A percentile compares a stretch with the other conserved stretches of the same genome.
These are phyloP conservation scores for Aspergillus brunneoviolaceus DNA, from an alignment of 2,329 filamentous ascomycete species.

Conservation along the genomic window DNA sequence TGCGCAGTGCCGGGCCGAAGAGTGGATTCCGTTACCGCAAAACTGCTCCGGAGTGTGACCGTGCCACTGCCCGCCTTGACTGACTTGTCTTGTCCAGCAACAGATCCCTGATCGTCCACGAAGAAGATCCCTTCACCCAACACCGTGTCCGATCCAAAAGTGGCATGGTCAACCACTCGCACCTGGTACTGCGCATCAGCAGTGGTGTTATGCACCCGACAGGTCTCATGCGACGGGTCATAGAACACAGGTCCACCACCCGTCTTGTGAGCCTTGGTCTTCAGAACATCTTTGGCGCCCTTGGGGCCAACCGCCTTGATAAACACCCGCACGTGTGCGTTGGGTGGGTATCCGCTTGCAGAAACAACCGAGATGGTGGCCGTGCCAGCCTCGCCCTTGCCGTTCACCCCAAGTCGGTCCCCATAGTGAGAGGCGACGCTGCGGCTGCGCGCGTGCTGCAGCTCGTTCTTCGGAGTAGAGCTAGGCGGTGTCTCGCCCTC, in stretches of 20 bases:
- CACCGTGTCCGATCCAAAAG: slow-evolving; percentile 77
- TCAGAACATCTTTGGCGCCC: slow-evolving; percentile 74
- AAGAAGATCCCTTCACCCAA: slow-evolving; percentile 88
- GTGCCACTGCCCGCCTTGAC: slow-evolving; percentile 71
- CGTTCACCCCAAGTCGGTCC: slow-evolving; percentile 53
- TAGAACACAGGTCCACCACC: slow-evolving; percentile 63
- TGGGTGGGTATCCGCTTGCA: slow-evolving; percentile 72
- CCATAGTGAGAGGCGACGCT: slow-evolving; percentile 53
- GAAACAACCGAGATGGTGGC: slow-evolving; percentile 79
- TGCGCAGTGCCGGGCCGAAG: slow-evolving; percentile 39
- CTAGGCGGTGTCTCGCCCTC: slow-evolving; percentile 27
- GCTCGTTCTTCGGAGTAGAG: slow-evolving; percentile 24
- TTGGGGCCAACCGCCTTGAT: slow-evolving; percentile 68
- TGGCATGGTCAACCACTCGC: slow-evolving; percentile 79
- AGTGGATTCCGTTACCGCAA: slow-evolving; percentile 54
- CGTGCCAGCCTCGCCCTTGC: slow-evolving; percentile 64
- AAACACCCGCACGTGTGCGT: slow-evolving; percentile 74
- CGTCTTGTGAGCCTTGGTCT: slow-evolving; percentile 87
- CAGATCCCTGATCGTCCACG: slow-evolving; percentile 74
- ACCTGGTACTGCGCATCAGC: slow-evolving; percentile 85
- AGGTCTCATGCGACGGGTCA: slow-evolving; percentile 66
- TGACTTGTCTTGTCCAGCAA: slow-evolving; percentile 66
- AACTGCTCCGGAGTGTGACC: slow-evolving; percentile 73
- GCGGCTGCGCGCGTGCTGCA: slow-evolving; percentile 48
- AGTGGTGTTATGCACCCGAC: slow-evolving; percentile 69